phyloP scores from a whole-genome alignment of 495 filamentous ascomycete species.

The Trypethelium eluteriae region DNA sequence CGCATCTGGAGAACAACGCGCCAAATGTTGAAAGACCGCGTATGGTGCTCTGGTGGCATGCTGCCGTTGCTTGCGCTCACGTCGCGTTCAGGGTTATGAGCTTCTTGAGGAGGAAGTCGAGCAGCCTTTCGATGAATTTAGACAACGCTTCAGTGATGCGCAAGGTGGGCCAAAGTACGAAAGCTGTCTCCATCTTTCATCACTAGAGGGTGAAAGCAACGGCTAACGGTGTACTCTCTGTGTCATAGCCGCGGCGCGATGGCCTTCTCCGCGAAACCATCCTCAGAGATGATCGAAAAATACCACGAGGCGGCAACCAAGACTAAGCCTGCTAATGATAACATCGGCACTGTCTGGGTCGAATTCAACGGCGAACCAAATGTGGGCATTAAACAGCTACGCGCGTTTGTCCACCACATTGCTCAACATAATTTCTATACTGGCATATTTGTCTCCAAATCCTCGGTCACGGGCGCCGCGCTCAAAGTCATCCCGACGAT shows the following conservation, averaged over 20 bases:
- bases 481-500: constrained; percentile 69
- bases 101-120: constrained; percentile 80
- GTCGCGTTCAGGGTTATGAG: constrained; percentile 70
- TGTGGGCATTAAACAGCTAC: constrained; percentile 86
- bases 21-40: constrained; percentile 36
- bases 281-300: constrained; percentile 71
- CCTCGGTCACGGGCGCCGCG: constrained; percentile 73
- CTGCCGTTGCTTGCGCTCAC: constrained; percentile 19
- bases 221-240: constrained; percentile 27
- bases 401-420: constrained; percentile 76
- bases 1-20: constrained; percentile 33
- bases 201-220: constrained; percentile 16
- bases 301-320: constrained; percentile 64
- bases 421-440: constrained; percentile 69
- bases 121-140: constrained; percentile 72
- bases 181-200: constrained; percentile 8
- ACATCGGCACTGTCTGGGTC: constrained; percentile 85
- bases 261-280: constrained; percentile 77
- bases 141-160: constrained; percentile 52
- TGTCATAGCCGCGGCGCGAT: constrained; percentile 64
- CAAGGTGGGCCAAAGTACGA: constrained; percentile 66
- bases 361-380: constrained; percentile 73
- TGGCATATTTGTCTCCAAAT: constrained; percentile 78
- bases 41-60: constrained; percentile 13
- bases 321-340: constrained; percentile 37